These are phyloP conservation scores for Penicillium simplicissimum DNA, from an alignment of 495 filamentous ascomycete genomes.

Conservation along the genomic window DNA sequence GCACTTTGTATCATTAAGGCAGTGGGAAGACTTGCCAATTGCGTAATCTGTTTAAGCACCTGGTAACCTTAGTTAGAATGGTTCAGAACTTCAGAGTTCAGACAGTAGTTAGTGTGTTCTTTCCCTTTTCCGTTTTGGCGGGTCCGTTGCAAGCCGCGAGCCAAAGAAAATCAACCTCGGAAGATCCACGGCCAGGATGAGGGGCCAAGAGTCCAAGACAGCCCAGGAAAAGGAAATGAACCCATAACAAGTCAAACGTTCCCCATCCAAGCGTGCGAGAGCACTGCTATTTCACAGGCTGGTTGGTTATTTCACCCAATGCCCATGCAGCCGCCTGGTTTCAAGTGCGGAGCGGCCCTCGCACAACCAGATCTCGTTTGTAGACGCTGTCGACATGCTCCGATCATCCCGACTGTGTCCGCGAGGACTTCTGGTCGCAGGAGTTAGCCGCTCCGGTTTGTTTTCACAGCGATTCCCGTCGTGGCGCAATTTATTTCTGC, in stretches of 20 bases:
- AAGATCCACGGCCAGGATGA: conserved; percentile 43
- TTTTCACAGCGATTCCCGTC: conserved; percentile 10
- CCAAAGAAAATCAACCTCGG: conserved; percentile 33
- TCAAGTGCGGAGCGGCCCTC: conserved; percentile 9
- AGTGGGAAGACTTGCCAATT: conserved; percentile 11
- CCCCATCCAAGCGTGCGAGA: conserved; percentile 15
- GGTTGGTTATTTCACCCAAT: background rate
- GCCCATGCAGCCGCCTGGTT: conserved; percentile 12
- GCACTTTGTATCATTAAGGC: background rate
- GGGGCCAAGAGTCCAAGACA: conserved; percentile 24
- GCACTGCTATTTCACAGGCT: conserved; percentile 24
- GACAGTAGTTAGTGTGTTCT: background rate
- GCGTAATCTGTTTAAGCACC: conserved; percentile 26
- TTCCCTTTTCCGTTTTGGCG: background rate
- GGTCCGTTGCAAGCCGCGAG: conserved; percentile 33
- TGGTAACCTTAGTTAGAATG: no score
- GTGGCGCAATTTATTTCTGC: conserved; percentile 12
- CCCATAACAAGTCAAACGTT: background rate
- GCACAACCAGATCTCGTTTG: conserved; percentile 17
- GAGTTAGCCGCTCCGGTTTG: conserved; percentile 16
- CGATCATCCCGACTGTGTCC: conserved; percentile 20
- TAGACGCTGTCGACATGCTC: conserved; percentile 2
- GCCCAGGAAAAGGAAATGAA: background rate
- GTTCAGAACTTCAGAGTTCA: no score
- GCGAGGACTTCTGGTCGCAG: conserved; percentile 6